Evolutionary conservation across 2,329 filamentous ascomycete species (phyloP).

Genomic region (Talaromyces rugulosus): DNA sequence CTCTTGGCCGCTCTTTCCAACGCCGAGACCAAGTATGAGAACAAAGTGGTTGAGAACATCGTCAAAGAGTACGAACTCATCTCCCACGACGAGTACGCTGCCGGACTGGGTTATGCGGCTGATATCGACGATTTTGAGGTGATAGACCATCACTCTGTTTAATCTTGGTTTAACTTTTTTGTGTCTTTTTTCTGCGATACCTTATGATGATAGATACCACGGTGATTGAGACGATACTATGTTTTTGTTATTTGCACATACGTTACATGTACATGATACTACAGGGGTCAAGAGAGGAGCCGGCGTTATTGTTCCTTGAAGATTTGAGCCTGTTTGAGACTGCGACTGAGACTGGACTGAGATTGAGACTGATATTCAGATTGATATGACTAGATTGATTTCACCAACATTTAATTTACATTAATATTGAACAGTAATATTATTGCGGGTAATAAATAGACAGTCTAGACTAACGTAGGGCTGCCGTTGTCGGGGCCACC

Average conservation of each 20-base stretch:
- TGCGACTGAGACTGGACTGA: background rate
- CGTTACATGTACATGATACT: background rate
- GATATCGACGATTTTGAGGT: slow-evolving; percentile 41
- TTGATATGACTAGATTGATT: too few relatives aligned
- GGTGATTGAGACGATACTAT: background rate
- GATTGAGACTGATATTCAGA: background rate
- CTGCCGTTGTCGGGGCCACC: background rate
- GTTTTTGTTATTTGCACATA: background rate
- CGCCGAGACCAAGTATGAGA: slow-evolving; percentile 58
- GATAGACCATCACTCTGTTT: slow-evolving; percentile 30
- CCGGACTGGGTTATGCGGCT: slow-evolving; percentile 26
- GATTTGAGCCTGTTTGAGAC: slow-evolving; percentile 20
- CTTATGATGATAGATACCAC: background rate
- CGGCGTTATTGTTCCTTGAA: slow-evolving; percentile 22
- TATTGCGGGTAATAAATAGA: too few relatives aligned
- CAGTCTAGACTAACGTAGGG: background rate
- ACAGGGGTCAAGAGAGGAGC: slow-evolving; percentile 23
- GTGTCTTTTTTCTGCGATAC: background rate
- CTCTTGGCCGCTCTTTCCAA: slow-evolving; percentile 53
- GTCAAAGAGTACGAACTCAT: slow-evolving; percentile 59
- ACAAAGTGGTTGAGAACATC: slow-evolving; percentile 57
- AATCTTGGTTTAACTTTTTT: slow-evolving; percentile 5
- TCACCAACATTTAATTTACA: too few relatives aligned
- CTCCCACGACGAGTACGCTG: slow-evolving; percentile 31
- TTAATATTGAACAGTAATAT: too few relatives aligned